Evolutionary conservation across 306 rosid genomes (phyloP), one percentile per base, ranked within the genome.

Genomic region (Dryas drummondii): DNA sequence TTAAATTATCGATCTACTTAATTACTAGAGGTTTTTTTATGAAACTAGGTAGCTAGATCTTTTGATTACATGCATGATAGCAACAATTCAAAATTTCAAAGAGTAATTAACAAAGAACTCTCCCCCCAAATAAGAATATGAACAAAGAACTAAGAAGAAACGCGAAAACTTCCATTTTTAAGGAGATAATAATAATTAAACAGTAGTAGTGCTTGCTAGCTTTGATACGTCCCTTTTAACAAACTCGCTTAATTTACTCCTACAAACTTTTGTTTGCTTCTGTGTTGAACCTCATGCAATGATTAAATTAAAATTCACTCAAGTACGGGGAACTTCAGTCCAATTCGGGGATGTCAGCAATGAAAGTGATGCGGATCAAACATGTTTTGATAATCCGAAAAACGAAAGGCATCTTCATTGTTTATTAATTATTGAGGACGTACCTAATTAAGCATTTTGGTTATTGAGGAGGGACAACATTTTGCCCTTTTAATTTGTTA

Each of bases 181-280:
- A 46, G 37, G 37, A 32, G 37, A 32, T 32, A 2, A 32, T 22
- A 22, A 22, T 22, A 26, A 9, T 26, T 22, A 58, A 26, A 58
- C 63, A 58, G 63, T 40, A 22, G 10, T 58, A 22, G 41, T 19
- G 4, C 9, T 26, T 27, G 14, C 1, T 5, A 40, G 47, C 63
- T 53, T 64, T 62, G 80, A 77, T 73, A 42, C 42, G 64, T 41
- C 66, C 72, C 75, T 63, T 71, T 14, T 10, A 81, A 76, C 85
- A 54, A 62, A 78, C 63, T 42, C 26, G 5, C 15, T 61, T 57
- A 12, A 52, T 73, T 49, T 74, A 63, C 11, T 37, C 26, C 26
- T 58, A 7, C n/a, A 15, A 42, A 11, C 49, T 42, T 49, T 69
- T 69, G 50, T 75, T 26, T 63, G 14, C 48, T 53, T 45, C 61